A percentile compares a stretch with the other conserved stretches of the same genome.
phyloP scores from a whole-genome alignment of 2,329 filamentous ascomycete species.

The Macrophomina phaseolina region DNA sequence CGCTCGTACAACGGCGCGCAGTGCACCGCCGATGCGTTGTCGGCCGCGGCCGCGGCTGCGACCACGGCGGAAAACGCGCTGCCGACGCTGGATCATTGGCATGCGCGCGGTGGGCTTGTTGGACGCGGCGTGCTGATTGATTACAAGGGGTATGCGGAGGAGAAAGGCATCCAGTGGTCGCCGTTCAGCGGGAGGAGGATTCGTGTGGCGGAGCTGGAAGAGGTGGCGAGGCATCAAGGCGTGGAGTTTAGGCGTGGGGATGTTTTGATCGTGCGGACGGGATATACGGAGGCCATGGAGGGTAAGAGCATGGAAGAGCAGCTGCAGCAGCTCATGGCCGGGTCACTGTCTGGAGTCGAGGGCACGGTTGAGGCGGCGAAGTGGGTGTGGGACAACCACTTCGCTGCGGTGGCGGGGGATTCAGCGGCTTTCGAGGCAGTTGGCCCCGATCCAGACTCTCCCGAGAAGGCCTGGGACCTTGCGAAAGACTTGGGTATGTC shows the following conservation, averaged over 20 bases:
- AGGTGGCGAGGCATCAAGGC: conserved; percentile 29
- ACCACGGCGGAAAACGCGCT: not conserved
- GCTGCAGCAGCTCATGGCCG: not conserved
- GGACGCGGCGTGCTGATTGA: conserved; percentile 36
- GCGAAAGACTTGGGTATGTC: not conserved
- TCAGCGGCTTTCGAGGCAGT: conserved; percentile 40
- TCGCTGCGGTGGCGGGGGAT: conserved; percentile 44
- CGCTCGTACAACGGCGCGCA: not conserved
- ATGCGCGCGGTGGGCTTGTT: conserved; percentile 28
- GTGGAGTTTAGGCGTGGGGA: conserved; percentile 34
- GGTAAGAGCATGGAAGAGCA: not conserved
- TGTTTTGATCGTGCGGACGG: conserved; percentile 35
- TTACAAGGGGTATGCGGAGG: conserved; percentile 32
- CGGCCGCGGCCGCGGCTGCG: not conserved
- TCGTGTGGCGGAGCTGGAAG: conserved; percentile 14
- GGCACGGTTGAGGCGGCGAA: conserved; percentile 31
- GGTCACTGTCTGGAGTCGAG: conserved; percentile 27
- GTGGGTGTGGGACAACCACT: conserved; percentile 38
- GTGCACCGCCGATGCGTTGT: not conserved
- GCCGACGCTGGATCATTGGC: conserved; percentile 28
- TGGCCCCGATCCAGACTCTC: conserved; percentile 33
- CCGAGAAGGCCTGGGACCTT: not conserved
- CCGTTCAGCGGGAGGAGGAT: not conserved
- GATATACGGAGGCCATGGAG: conserved; percentile 12
- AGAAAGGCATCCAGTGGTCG: conserved; percentile 32